Evolutionary conservation across 2,329 filamentous ascomycete genomes (phyloP).

Genomic region (Zelopaecilomyces penicillatus): DNA sequence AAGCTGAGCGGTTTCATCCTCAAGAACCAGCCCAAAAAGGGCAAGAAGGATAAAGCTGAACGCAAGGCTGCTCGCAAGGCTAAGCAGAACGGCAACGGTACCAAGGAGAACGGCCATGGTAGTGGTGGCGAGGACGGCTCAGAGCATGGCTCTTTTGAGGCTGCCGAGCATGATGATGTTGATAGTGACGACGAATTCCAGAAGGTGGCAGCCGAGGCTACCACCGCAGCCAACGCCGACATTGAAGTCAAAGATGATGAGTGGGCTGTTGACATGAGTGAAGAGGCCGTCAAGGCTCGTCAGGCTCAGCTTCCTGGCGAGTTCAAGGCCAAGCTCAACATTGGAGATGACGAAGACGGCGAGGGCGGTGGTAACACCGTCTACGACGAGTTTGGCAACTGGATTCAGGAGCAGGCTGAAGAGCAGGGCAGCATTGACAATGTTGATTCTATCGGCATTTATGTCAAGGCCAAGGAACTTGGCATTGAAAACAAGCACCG

Average conservation of each 20-base stretch:
- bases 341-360: conserved; percentile 73
- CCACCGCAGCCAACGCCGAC: conserved; percentile 39
- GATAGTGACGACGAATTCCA: conserved; percentile 90
- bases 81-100: conserved; percentile 61
- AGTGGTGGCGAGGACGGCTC: conserved; percentile 50
- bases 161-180: conserved; percentile 52
- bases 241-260: conserved; percentile 71
- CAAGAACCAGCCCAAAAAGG: conserved; percentile 88
- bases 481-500: conserved; percentile 93
- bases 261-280: conserved; percentile 95
- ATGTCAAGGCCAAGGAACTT: conserved; percentile 92
- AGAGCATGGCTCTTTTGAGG: conserved; percentile 41
- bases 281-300: conserved; percentile 89
- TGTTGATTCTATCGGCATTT: conserved; percentile 83
- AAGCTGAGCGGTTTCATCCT: conserved; percentile 97
- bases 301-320: conserved; percentile 89
- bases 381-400: conserved; percentile 88
- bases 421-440: conserved; percentile 67
- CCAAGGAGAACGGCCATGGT: conserved; percentile 48
- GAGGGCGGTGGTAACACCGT: conserved; percentile 65
- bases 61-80: conserved; percentile 87
- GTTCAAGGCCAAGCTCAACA: conserved; percentile 82
- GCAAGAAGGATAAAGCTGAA: conserved; percentile 94
- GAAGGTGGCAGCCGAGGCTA: conserved; percentile 63
- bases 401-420: conserved; percentile 70